These are phyloP conservation scores for Phialocephala sp. DNA, from an alignment of 2,329 filamentous ascomycete genomes.

Conservation along the genomic window DNA sequence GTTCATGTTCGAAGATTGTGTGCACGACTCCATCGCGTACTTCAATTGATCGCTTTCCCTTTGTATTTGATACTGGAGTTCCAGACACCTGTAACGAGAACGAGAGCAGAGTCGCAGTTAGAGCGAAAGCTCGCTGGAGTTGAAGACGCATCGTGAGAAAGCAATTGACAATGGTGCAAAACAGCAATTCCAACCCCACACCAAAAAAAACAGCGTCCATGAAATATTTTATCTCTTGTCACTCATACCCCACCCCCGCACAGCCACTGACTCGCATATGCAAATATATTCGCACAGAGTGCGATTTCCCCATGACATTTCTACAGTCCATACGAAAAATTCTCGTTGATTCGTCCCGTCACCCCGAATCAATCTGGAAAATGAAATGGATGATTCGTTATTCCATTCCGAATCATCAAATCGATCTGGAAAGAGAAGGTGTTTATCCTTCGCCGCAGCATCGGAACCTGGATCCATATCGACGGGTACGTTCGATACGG, in stretches of 20 bases:
- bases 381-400: not conserved
- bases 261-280: no score
- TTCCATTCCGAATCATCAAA: not conserved
- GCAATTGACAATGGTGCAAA: not conserved
- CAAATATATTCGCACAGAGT: no score
- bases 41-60: conserved; percentile 6
- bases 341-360: no score
- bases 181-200: not conserved
- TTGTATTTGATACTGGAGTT: not conserved
- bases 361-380: no score
- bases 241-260: no score
- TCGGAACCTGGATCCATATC: not conserved
- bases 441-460: not conserved
- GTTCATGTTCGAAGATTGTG: not conserved
- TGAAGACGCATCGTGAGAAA: not conserved
- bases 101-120: not conserved
- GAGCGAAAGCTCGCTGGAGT: not conserved
- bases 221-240: not conserved
- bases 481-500: not conserved
- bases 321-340: no score
- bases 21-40: not conserved
- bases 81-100: not conserved
- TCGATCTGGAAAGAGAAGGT: not conserved
- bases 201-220: not conserved
- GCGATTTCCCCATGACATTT: no score